Base-by-base conservation (phyloP, 192 early-diverging fungal genomes). In the Jimgerdemannia lactiflua region DNA sequence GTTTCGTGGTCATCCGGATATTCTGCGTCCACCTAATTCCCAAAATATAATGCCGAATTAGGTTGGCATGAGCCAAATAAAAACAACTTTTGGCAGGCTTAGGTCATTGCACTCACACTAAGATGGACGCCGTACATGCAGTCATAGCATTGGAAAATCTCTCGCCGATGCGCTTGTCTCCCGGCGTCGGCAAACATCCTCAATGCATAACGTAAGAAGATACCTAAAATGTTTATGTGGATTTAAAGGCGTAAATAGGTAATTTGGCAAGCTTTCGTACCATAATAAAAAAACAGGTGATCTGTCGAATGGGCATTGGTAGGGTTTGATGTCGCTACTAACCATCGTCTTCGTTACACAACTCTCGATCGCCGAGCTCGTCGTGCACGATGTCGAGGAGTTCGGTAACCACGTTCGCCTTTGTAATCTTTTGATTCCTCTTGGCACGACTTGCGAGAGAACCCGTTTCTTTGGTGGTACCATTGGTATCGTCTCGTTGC, bases 111-210 rank as follows among this genome's bases (percentile, higher is more conserved):
- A 76, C 81, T 74, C 85, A 91, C 90, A 44, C 85, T 85, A 41
- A 92, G 74, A 41, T 80, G 77, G 17, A 89, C 81, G 42, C 86
- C 86, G 70, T 90, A 93, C 29, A 93, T 71, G 65, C 92, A 93
- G 75, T 89, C 82, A 66, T 89, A 91, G 66, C 89, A 91, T 74
- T 93, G 92, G 64, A 88, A 91, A 20, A 88, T 77, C 54, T 87
- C 83, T 59, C 79, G 77, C 3, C 82, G 77, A 65, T 88, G 83
- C 42, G 85, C 78, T 43, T 59, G 44, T 8, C 77, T 77, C 41
- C 81, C 75, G 39, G 81, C 73, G 59, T 77, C 76, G 4, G 82
- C 78, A 9, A 88, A 74, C 4, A 82, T 75, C 41, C 72, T 77
- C 9, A 86, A 67, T 17, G 79, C 74, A 54, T 84, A 75, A 17